A percentile compares a stretch with the other conserved stretches of the same genome.
phyloP scores from a whole-genome alignment of 2,329 filamentous ascomycete genomes.

The Penicillium sp. region DNA sequence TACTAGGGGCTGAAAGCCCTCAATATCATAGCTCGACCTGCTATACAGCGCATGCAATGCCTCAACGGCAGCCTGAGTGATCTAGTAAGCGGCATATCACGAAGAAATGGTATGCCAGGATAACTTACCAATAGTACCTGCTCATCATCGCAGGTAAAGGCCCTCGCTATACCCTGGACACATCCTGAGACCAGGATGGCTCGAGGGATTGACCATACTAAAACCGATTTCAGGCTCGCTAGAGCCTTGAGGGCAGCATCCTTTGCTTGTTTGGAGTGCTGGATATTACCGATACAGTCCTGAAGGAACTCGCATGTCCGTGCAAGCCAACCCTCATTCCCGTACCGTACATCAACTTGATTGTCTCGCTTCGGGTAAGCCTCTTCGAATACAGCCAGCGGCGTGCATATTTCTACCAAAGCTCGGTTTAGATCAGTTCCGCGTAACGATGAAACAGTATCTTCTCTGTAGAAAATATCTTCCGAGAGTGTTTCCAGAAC shows the following conservation, averaged over 20 bases:
- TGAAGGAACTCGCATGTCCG: conserved; percentile 76
- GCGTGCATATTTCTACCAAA: conserved; percentile 92
- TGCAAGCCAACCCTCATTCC: conserved; percentile 84
- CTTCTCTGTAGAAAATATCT: conserved; percentile 90
- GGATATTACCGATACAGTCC: conserved; percentile 71
- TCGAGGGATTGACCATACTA: conserved; percentile 87
- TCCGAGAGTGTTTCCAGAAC: conserved; percentile 92
- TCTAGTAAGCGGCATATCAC: conserved; percentile 9
- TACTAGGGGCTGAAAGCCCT: conserved; percentile 78
- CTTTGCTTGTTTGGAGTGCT: conserved; percentile 69
- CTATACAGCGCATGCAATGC: conserved; percentile 82
- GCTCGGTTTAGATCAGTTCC: conserved; percentile 85
- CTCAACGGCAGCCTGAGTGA: conserved; percentile 73
- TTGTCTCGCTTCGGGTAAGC: conserved; percentile 75
- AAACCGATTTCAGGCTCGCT: conserved; percentile 75
- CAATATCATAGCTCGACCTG: conserved; percentile 73
- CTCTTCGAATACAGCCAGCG: conserved; percentile 73
- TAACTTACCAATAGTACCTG: conserved; percentile 72
- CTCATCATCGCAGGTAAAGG: conserved; percentile 71
- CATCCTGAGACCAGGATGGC: conserved; percentile 74
- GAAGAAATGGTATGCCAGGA: conserved; percentile 6
- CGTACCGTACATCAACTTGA: conserved; percentile 72
- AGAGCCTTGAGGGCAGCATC: conserved; percentile 77
- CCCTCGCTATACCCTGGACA: conserved; percentile 71
- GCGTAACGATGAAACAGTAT: conserved; percentile 80